Evolutionary conservation across 2,329 filamentous ascomycete genomes (phyloP).

Genomic region (Fusarium lateritium): DNA sequence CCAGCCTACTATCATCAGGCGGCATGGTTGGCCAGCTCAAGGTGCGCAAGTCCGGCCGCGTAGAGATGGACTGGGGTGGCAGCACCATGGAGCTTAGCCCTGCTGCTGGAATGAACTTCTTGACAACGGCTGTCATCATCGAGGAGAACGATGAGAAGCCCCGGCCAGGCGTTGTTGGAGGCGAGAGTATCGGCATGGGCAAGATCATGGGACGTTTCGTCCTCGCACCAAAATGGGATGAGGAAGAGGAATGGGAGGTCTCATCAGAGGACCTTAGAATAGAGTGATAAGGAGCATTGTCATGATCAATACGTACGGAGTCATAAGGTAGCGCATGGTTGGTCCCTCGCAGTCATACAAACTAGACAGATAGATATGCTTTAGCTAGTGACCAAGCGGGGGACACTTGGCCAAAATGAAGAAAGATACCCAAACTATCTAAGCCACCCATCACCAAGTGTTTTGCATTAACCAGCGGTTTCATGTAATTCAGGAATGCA

Average conservation of each 20-base stretch:
- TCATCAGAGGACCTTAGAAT: conserved; percentile 54
- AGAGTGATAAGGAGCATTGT: conserved; percentile 12
- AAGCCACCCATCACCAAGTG: background rate
- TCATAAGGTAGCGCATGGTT: background rate
- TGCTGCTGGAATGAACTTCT: conserved; percentile 68
- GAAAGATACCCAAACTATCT: conserved; percentile 34
- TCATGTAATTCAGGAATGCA: background rate
- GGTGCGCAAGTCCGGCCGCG: conserved; percentile 73
- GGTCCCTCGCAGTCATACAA: background rate
- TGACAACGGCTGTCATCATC: conserved; percentile 72
- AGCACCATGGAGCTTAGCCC: conserved; percentile 66
- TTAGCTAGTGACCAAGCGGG: background rate
- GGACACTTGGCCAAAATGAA: conserved; percentile 4
- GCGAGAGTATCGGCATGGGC: conserved; percentile 73
- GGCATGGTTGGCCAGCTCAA: conserved; percentile 73
- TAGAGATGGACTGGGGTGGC: conserved; percentile 75
- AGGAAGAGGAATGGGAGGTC: conserved; percentile 70
- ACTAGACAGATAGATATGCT: background rate
- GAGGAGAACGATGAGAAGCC: conserved; percentile 70
- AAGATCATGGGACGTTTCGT: conserved; percentile 74
- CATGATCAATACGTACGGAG: background rate
- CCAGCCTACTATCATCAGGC: conserved; percentile 62
- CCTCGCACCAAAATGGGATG: conserved; percentile 70
- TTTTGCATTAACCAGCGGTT: conserved; percentile 1
- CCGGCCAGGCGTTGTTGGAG: conserved; percentile 58